Conservation (phyloP, 768 basidiomycete genomes). For the Termitomyces eurrhizus region DNA sequence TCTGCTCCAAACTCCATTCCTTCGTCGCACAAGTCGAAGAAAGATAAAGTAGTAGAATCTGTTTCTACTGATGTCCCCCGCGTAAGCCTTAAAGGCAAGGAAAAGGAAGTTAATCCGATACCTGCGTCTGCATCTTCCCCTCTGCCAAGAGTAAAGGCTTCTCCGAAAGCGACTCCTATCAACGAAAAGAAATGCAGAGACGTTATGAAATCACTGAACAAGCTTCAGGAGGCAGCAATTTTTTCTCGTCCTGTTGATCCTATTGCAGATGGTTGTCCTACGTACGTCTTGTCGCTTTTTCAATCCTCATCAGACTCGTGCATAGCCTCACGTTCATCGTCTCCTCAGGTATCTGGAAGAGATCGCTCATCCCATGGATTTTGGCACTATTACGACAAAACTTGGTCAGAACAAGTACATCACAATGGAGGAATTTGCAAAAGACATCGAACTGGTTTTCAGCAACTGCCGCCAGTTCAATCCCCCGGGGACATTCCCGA, state of each 20-base stretch:
- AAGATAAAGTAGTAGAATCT: constrained; percentile 35
- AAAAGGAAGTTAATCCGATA: constrained; percentile 46
- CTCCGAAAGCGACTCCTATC: constrained; percentile 43
- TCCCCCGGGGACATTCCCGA: constrained; percentile 72
- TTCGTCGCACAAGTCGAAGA: constrained; percentile 28
- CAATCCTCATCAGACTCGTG: not conserved
- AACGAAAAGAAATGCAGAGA: constrained; percentile 85
- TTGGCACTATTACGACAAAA: constrained; percentile 74
- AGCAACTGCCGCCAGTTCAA: constrained; percentile 93
- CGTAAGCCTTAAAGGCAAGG: constrained; percentile 67
- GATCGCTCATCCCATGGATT: constrained; percentile 91
- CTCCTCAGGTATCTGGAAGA: constrained; percentile 79
- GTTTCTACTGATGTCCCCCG: constrained; percentile 31
- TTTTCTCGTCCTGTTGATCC: constrained; percentile 87
- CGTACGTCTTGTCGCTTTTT: constrained; percentile 47
- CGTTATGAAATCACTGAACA: constrained; percentile 55
- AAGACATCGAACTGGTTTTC: constrained; percentile 81
- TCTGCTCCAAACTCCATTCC: constrained; percentile 19
- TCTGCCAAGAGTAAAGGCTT: constrained; percentile 35
- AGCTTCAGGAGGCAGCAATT: constrained; percentile 62
- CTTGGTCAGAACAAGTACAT: constrained; percentile 64
- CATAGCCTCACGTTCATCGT: not conserved
- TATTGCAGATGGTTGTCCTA: constrained; percentile 79
- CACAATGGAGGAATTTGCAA: constrained; percentile 78
- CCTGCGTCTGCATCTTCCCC: constrained; percentile 24